Conservation (phyloP, 106 monocot species). For the Hemerocallis citrina region DNA sequence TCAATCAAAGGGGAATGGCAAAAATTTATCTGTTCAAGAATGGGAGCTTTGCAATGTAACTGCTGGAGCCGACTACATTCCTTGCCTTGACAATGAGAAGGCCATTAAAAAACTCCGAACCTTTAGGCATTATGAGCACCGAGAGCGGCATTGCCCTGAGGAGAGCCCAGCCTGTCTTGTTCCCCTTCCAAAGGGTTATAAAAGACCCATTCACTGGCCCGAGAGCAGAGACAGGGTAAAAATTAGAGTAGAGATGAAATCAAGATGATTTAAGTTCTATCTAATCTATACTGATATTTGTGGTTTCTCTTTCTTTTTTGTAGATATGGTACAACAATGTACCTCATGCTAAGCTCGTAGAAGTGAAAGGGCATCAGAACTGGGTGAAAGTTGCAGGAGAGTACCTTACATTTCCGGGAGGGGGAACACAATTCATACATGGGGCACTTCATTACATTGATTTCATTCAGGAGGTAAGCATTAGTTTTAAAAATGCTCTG, state of each 20-base stretch:
- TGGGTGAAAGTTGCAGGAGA: slow-evolving; percentile 90
- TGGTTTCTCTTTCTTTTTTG: neutral
- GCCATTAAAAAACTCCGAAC: slow-evolving; percentile 56
- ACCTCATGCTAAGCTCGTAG: slow-evolving; percentile 82
- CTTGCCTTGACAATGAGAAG: slow-evolving; percentile 81
- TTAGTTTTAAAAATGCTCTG: too few relatives aligned
- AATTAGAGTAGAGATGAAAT: neutral
- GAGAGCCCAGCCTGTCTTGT: slow-evolving; percentile 74
- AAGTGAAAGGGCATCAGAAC: slow-evolving; percentile 95
- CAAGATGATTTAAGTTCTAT: too few relatives aligned
- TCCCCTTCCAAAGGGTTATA: slow-evolving; percentile 64
- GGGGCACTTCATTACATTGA: slow-evolving; percentile 96
- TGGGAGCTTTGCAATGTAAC: slow-evolving; percentile 79
- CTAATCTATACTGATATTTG: neutral
- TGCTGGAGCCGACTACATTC: slow-evolving; percentile 76
- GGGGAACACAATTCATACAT: slow-evolving; percentile 96
- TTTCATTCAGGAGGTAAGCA: slow-evolving; percentile 80
- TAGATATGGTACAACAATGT: slow-evolving; percentile 96
- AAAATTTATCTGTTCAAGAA: slow-evolving; percentile 9
- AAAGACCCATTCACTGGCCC: slow-evolving; percentile 60
- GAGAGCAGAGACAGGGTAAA: slow-evolving; percentile 76
- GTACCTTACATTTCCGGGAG: slow-evolving; percentile 84
- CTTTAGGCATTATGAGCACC: slow-evolving; percentile 59
- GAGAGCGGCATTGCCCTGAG: slow-evolving; percentile 86
- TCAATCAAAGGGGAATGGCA: neutral